Base-by-base conservation (phyloP, 495 filamentous ascomycete species). In the Daldinia childiae region DNA sequence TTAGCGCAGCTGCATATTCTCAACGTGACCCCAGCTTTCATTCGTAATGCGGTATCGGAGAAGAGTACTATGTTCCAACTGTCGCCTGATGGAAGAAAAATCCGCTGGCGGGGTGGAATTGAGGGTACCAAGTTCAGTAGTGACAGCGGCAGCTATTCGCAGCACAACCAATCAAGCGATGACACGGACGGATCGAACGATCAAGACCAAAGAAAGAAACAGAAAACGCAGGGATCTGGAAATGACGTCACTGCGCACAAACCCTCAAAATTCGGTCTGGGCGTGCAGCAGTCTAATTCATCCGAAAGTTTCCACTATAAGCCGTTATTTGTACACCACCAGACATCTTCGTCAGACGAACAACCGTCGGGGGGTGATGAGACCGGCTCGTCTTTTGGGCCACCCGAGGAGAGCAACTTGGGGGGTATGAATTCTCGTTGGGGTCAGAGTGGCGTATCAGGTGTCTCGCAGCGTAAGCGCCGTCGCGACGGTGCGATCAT, bases 1-100 rank as follows among this genome's bases (percentile, higher is more conserved):
- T 87, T 95, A 82, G 92, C 92, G 2, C 92, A 94, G 78, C 81
- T 95, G 21, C 91, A 93, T 74, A 92, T 91, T 2, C 82, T 92
- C 63, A 92, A 90, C 72, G 91, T 94, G 26, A 93, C 92, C 0
- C 82, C 87, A 2, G 87, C 89, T 30, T 93, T 92, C 69, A 88
- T 94, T 62, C 85, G 89, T 67, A 83, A 86, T 43, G 90, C 92
- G 14, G 82, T 95, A 12, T 75, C 78, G 11, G 87, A 90, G 51
- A 85, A 85, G 71, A 93, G 91, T 76, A 77, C 82, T 26, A 90
- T 88, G 71, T 87, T 95, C 56, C 90, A 94, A 75, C 74, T 95
- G 3, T 93, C 91, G 6, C 74, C 79, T 11, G 92, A 94, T 77
- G 92, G 92, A 15, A 85, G 85, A 38, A 90, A 92, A 78, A 83